Evolutionary conservation across 805 yeast genomes (phyloP).

Genomic region (Ogataea haglerorum): DNA sequence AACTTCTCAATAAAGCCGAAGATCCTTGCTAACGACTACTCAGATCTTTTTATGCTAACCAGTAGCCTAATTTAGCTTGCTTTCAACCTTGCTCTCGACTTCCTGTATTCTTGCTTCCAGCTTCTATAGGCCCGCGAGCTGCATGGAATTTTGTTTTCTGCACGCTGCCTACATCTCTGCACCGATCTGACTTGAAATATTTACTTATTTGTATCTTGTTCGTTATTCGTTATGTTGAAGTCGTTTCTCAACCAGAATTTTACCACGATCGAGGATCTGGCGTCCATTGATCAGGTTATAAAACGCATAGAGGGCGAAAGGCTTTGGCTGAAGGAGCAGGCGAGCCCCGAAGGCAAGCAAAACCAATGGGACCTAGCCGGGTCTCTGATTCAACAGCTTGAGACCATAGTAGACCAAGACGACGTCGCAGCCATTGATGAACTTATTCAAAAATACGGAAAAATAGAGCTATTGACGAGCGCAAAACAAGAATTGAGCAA

Average conservation of each 20-base stretch:
- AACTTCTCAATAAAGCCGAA: too few species aligned
- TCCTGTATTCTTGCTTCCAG: background rate
- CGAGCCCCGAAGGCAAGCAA: too few species aligned
- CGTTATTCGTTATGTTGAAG: constrained; percentile 13
- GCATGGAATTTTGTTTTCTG: background rate
- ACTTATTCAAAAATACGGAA: constrained; percentile 18
- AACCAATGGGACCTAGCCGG: background rate
- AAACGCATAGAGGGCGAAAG: constrained; percentile 25
- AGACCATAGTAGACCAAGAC: constrained; percentile 3
- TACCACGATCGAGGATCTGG: constrained; percentile 36
- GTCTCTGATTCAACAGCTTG: constrained; percentile 1
- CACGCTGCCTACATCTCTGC: constrained; percentile 1
- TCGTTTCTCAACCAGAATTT: constrained; percentile 36
- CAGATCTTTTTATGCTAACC: background rate
- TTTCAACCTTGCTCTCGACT: constrained; percentile 3
- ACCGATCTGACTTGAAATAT: background rate
- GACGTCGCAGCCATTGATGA: constrained; percentile 10
- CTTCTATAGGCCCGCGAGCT: background rate
- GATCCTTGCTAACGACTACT: too few species aligned
- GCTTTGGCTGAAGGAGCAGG: background rate
- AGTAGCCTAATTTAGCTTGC: background rate
- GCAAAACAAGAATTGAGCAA: constrained; percentile 14
- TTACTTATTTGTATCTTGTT: background rate
- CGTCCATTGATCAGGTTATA: constrained; percentile 27
- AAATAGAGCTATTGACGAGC: constrained; percentile 17